Percentiles rank a stretch among this genome's conserved stretches.
These are phyloP conservation scores for Tilletiaria anomala DNA, from an alignment of 1,284 basidiomycete genomes.

Conservation along the genomic window DNA sequence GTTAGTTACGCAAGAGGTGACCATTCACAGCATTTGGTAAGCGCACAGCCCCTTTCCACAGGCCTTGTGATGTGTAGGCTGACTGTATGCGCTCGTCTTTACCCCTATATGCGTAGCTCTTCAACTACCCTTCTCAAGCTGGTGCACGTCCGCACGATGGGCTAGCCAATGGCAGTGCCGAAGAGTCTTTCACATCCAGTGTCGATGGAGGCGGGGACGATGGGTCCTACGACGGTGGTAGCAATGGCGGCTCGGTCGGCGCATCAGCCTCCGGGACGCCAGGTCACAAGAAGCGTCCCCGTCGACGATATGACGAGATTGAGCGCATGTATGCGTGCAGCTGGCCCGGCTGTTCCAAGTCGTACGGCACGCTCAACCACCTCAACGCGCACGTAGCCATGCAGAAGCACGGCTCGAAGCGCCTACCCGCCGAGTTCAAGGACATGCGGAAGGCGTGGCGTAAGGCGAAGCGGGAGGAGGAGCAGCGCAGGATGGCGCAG, in stretches of 20 bases:
- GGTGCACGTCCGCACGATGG: not conserved
- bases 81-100: too few relatives aligned
- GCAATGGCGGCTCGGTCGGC: constrained; percentile 1
- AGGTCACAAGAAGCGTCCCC: constrained; percentile 30
- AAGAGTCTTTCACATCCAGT: constrained; percentile 1
- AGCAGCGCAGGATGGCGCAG: constrained; percentile 15
- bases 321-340: constrained; percentile 71
- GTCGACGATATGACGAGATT: constrained; percentile 45
- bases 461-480: constrained; percentile 69
- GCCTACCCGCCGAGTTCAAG: constrained; percentile 84
- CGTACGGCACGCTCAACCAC: constrained; percentile 77
- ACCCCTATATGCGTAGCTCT: too few relatives aligned
- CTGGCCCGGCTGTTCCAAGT: constrained; percentile 66
- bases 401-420: constrained; percentile 75
- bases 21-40: not conserved
- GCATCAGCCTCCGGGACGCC: too few relatives aligned
- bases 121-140: not conserved
- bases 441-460: constrained; percentile 91
- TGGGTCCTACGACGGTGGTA: not conserved
- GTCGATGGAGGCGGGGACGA: not conserved
- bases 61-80: constrained; percentile 7
- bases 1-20: not conserved
- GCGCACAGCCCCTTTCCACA: constrained; percentile 4
- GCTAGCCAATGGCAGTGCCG: constrained; percentile 2
- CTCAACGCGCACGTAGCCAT: constrained; percentile 82